Conservation (phyloP, 78 protist genomes). For the Dictyostelium citrinum region DNA sequence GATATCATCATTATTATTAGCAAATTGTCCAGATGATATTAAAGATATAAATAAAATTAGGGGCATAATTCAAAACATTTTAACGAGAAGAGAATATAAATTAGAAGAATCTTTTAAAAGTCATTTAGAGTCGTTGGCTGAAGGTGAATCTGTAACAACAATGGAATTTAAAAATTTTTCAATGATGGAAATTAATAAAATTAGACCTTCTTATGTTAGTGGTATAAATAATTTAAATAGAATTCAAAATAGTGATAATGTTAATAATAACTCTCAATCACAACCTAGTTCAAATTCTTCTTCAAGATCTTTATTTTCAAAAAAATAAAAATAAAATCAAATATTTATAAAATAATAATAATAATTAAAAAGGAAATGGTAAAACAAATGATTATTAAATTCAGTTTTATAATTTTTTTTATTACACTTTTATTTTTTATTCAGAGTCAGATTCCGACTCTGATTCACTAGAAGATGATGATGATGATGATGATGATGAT, state of each 20-base stretch:
- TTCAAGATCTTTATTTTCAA: not conserved
- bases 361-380: too few relatives aligned
- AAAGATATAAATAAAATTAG: conserved; percentile 5
- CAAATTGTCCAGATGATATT: conserved; percentile 35
- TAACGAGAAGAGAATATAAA: conserved; percentile 33
- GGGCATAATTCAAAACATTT: not conserved
- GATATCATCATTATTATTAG: conserved; percentile 8
- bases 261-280: not conserved
- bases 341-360: not conserved
- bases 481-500: not conserved
- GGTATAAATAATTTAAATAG: conserved; percentile 28
- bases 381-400: not conserved
- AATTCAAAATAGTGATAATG: not conserved
- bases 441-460: not conserved
- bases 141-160: not conserved
- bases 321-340: not conserved
- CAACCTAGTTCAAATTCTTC: not conserved
- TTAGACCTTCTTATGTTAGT: not conserved
- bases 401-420: not conserved
- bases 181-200: conserved; percentile 53
- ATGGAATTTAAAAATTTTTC: conserved; percentile 13
- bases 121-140: not conserved
- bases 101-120: not conserved
- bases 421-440: not conserved
- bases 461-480: not conserved